These are phyloP conservation scores for Tetrahymena malaccensis DNA, from an alignment of 73 alveolate species.

Conservation along the genomic window DNA sequence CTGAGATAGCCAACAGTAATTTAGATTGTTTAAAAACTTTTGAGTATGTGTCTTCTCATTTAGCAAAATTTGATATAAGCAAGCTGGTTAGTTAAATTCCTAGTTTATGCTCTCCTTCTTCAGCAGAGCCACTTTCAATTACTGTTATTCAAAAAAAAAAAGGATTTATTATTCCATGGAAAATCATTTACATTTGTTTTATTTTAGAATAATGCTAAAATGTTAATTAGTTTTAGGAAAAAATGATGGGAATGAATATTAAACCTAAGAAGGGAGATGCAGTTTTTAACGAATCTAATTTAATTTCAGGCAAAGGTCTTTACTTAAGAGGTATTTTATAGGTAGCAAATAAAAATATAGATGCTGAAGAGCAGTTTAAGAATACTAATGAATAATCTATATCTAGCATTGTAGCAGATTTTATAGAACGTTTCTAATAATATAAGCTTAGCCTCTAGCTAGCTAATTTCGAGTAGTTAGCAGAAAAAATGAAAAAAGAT, in stretches of 20 bases:
- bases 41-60: not conserved
- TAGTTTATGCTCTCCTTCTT: not conserved
- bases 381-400: not conserved
- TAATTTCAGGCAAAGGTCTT: not conserved
- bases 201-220: not conserved
- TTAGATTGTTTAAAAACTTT: not conserved
- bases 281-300: not conserved
- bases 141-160: not conserved
- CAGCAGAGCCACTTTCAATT: not conserved
- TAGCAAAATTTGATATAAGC: not conserved
- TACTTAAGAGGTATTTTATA: not conserved
- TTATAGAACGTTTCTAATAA: not conserved
- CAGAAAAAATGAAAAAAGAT: not conserved
- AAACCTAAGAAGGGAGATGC: not conserved
- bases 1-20: not conserved
- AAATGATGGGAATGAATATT: not conserved
- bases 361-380: not conserved
- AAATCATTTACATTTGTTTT: not conserved
- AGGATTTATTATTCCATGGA: not conserved
- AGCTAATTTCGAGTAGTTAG: not conserved
- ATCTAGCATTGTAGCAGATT: not conserved
- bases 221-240: not conserved
- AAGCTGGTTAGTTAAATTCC: not conserved
- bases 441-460: not conserved
- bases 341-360: not conserved